Evolutionary conservation across 352 stramenopile species (phyloP), one percentile per base, ranked within the genome.

Genomic region (Blastocystis sp.): DNA sequence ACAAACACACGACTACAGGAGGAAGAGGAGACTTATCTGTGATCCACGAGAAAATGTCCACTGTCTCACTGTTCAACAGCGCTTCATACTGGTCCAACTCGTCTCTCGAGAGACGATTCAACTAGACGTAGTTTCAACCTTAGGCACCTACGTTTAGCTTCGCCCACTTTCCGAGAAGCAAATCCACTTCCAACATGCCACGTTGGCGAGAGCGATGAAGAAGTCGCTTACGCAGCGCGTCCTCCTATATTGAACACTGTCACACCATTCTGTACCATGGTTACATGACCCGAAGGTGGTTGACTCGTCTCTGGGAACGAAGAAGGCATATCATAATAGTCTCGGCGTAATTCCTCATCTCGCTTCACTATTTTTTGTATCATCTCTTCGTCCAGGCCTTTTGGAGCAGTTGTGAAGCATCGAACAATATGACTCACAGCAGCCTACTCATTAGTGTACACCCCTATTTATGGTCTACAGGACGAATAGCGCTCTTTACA

Each of bases 21-120:
- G 76, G 76, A 47, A 88, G 45, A 47, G 76, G 76, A 43, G 76
- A 75, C 43, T 76, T 73, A 5, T 45, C 59, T 16, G 76, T 88
- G 53, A 88, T 88, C 76, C 76, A 88, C 7, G 76, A 54, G 53
- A 88, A 88, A 18, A 88, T 88, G n/a, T 88, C 76, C 20, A 76
- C 64, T 0, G 76, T 88, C 47, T 88, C 76, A 26, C 76, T 88
- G n/a, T 88, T 88, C 7, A 88, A 56, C 20, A 88, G 59, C 3
- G 64, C 59, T 45, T 88, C 59, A 20, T 88, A 88, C n/a, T 88
- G 76, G 53, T 88, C 76, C 39, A 88, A 34, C 41, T 88, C 76
- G 41, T 88, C 39, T 20, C 55, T 8, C 13, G 34, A 76, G 11
- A 88, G 64, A 70, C 59, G 59, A 70, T 81, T 81, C 18, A 81